Evolutionary conservation across 176 grass and related monocot genomes (phyloP).

Genomic region (Rhynchospora tenuis): DNA sequence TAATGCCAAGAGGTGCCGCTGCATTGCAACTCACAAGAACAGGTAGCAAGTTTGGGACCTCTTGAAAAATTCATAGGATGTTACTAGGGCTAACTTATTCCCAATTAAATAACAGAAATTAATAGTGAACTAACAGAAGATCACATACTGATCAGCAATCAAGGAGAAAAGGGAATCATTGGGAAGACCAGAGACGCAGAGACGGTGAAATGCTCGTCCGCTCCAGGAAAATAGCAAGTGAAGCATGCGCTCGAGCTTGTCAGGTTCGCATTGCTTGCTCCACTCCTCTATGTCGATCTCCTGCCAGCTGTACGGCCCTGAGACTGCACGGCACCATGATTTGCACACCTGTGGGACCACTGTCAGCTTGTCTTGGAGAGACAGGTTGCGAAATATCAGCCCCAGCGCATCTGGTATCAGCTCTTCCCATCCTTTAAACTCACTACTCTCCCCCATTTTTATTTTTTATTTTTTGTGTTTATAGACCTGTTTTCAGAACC

Average conservation of each 20-base stretch:
- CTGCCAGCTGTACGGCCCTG: slow-evolving; percentile 93
- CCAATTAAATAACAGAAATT: not conserved
- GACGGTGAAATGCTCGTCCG: slow-evolving; percentile 62
- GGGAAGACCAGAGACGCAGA: slow-evolving; percentile 64
- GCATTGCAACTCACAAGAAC: not conserved
- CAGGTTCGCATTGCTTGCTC: slow-evolving; percentile 75
- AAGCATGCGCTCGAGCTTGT: slow-evolving; percentile 78
- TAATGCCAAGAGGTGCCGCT: not conserved
- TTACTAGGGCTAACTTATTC: not conserved
- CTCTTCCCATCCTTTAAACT: slow-evolving; percentile 78
- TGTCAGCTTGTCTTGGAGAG: slow-evolving; percentile 75
- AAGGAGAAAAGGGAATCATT: slow-evolving; percentile 67
- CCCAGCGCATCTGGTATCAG: slow-evolving; percentile 88
- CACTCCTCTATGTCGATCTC: slow-evolving; percentile 95
- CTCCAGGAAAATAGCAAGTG: slow-evolving; percentile 64
- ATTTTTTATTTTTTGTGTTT: slow-evolving; percentile 25
- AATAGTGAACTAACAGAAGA: not conserved
- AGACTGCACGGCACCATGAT: slow-evolving; percentile 55
- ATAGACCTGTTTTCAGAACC: slow-evolving; percentile 9
- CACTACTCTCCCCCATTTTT: slow-evolving; percentile 58
- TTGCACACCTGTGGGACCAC: slow-evolving; percentile 89
- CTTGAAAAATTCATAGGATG: not conserved
- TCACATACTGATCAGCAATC: slow-evolving; percentile 78
- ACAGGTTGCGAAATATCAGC: slow-evolving; percentile 78
- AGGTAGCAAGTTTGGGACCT: not conserved